A percentile compares a stretch with the other conserved stretches of the same genome.
Conservation (phyloP, 257 asterid genomes). For the Avicennia marina region DNA sequence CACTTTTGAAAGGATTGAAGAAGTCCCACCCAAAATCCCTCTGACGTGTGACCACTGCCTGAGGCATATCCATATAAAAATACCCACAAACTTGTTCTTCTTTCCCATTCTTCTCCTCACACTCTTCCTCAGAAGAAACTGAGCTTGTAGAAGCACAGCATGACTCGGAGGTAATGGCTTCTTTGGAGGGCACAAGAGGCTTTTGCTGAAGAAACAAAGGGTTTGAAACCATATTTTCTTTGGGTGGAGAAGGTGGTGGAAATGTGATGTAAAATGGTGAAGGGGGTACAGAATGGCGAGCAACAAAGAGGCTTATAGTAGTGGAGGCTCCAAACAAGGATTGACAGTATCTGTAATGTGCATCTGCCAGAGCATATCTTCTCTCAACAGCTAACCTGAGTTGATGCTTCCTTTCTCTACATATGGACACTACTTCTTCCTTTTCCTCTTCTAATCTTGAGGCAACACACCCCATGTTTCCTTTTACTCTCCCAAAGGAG, state of each 20-base stretch:
- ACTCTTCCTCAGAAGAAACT: constrained; percentile 40
- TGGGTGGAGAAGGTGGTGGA: constrained; percentile 51
- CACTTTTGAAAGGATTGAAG: constrained; percentile 67
- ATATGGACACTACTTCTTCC: constrained; percentile 81
- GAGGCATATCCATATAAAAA: constrained; percentile 68
- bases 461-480: constrained; percentile 81
- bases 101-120: constrained; percentile 29
- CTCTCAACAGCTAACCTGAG: constrained; percentile 78
- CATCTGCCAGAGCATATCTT: constrained; percentile 75
- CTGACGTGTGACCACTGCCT: constrained; percentile 50
- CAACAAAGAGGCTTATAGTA: constrained; percentile 69
- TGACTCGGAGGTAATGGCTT: constrained; percentile 38
- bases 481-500: neutral
- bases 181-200: constrained; percentile 54
- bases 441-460: constrained; percentile 71
- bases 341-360: constrained; percentile 75
- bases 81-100: constrained; percentile 42
- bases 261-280: constrained; percentile 52
- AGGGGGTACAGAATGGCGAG: constrained; percentile 68
- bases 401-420: constrained; percentile 72
- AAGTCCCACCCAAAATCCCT: constrained; percentile 94
- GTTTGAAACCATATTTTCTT: constrained; percentile 63
- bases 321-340: constrained; percentile 79
- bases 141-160: constrained; percentile 39
- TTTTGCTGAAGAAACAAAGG: constrained; percentile 78